Conservation (phyloP, 768 basidiomycete species). For the Leccinum boreale region DNA sequence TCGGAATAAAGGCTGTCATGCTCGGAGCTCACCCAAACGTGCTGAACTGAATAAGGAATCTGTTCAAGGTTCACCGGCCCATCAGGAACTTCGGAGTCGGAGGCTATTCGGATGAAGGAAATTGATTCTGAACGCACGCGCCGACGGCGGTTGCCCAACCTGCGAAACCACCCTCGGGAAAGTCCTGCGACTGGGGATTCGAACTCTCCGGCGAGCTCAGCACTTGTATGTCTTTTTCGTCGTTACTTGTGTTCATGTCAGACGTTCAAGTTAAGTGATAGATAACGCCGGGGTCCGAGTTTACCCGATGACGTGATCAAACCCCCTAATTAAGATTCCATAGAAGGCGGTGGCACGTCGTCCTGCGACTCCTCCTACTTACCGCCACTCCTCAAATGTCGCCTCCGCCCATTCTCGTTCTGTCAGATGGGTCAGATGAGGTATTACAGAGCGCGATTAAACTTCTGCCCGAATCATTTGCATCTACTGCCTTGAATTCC, state of each 20-base stretch:
- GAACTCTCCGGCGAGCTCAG: neutral
- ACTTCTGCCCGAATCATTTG: neutral
- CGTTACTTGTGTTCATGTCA: neutral
- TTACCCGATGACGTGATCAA: too few relatives aligned
- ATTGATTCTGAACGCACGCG: slow-evolving; percentile 20
- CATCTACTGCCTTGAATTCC: neutral
- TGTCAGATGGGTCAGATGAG: too few relatives aligned
- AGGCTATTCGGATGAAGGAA: neutral
- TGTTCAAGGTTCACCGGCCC: slow-evolving; percentile 8
- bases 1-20: neutral
- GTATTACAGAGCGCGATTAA: neutral
- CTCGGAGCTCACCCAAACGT: slow-evolving; percentile 31
- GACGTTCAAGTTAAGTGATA: too few relatives aligned
- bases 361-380: too few relatives aligned
- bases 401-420: too few relatives aligned
- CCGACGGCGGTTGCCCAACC: slow-evolving; percentile 32
- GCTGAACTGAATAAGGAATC: slow-evolving; percentile 39
- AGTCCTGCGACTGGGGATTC: slow-evolving; percentile 4
- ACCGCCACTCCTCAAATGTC: too few relatives aligned
- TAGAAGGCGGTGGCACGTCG: too few relatives aligned
- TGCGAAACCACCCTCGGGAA: slow-evolving; percentile 28
- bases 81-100: neutral
- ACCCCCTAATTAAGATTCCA: too few relatives aligned
- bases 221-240: neutral
- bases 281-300: too few relatives aligned